Percentiles rank a stretch among this genome's conserved stretches.
These are phyloP conservation scores for Mycotypha africana DNA, from an alignment of 371 early-diverging fungal species.

Conservation along the genomic window DNA sequence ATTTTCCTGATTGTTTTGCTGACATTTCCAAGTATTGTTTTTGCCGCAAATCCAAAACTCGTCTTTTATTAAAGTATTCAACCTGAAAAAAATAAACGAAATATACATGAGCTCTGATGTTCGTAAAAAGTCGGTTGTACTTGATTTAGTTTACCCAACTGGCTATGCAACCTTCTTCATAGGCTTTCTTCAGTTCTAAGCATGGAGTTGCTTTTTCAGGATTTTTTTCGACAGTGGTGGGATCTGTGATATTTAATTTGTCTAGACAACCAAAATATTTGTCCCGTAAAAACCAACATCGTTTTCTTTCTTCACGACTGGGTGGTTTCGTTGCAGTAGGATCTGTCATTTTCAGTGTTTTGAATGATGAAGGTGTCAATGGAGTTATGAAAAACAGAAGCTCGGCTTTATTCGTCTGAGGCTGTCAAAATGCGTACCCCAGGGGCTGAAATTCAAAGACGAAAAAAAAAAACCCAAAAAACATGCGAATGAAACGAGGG, in stretches of 20 bases:
- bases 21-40: constrained; percentile 42
- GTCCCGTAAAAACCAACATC: constrained; percentile 54
- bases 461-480: too few relatives aligned
- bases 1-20: constrained; percentile 31
- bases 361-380: background rate
- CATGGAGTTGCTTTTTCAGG: constrained; percentile 37
- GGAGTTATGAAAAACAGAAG: constrained; percentile 4
- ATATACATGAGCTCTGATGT: background rate
- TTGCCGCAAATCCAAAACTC: constrained; percentile 43
- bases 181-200: constrained; percentile 34
- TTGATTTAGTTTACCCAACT: constrained; percentile 36
- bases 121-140: background rate
- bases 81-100: constrained; percentile 17
- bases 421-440: too few relatives aligned
- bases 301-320: constrained; percentile 47
- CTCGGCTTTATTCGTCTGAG: too few relatives aligned
- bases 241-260: constrained; percentile 38
- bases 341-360: too few relatives aligned
- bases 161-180: constrained; percentile 46
- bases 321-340: constrained; percentile 50
- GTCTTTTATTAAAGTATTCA: constrained; percentile 48
- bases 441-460: too few relatives aligned
- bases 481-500: too few relatives aligned
- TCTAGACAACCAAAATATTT: constrained; percentile 53
- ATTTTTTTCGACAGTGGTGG: constrained; percentile 40